phyloP scores from a whole-genome alignment of 176 grass and related monocot genomes.

The Alopecurus myosuroides region DNA sequence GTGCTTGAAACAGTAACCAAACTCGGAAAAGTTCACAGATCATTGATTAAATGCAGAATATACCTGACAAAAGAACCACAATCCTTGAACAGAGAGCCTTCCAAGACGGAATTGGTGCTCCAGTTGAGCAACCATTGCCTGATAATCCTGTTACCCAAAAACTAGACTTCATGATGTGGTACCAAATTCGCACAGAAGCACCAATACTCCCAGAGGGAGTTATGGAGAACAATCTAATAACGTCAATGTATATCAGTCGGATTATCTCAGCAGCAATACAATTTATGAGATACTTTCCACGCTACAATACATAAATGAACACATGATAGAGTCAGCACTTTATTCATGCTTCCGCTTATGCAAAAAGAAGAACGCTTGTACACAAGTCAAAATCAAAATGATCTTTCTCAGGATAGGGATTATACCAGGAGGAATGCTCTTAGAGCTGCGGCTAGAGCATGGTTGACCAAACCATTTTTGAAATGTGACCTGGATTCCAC shows the following conservation, averaged over 20 bases:
- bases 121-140: constrained; percentile 97
- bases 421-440: constrained; percentile 85
- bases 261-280: not conserved
- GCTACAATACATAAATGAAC: constrained; percentile 5
- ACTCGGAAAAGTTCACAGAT: not conserved
- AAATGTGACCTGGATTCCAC: constrained; percentile 81
- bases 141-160: constrained; percentile 74
- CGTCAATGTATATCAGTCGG: not conserved
- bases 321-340: not conserved
- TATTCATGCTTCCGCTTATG: not conserved
- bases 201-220: not conserved
- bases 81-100: constrained; percentile 81
- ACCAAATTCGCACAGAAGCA: constrained; percentile 18
- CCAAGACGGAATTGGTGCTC: constrained; percentile 88
- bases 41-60: constrained; percentile 5
- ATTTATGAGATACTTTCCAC: not conserved
- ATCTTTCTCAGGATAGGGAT: constrained; percentile 3
- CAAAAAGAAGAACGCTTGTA: constrained; percentile 12
- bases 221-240: not conserved
- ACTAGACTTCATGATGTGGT: not conserved
- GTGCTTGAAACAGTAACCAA: constrained; percentile 12
- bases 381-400: not conserved
- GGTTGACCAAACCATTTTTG: constrained; percentile 87
- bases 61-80: constrained; percentile 97
- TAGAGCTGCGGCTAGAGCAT: constrained; percentile 85